Evolutionary conservation across 768 basidiomycete species (phyloP).

Genomic region (Thelephora aurantiotincta): DNA sequence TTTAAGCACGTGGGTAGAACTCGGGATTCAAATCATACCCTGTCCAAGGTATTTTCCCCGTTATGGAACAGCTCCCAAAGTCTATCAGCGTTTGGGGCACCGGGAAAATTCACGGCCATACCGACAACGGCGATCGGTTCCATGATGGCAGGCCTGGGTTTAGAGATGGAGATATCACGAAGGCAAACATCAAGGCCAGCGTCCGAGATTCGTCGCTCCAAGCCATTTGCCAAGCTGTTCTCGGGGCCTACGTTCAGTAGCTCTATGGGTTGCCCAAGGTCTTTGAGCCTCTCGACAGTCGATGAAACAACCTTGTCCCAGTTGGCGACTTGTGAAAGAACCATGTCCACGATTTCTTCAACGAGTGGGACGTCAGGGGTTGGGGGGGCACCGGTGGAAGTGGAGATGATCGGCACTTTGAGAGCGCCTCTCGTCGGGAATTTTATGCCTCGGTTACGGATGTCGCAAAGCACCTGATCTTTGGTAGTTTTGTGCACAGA

Average conservation of each 20-base stretch:
- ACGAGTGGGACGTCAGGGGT: conserved; percentile 18
- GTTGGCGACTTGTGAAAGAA: conserved; percentile 35
- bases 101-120: conserved; percentile 45
- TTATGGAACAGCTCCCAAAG: conserved; percentile 48
- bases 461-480: conserved; percentile 29
- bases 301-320: conserved; percentile 28
- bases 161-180: neutral
- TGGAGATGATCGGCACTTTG: neutral
- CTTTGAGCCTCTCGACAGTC: conserved; percentile 3
- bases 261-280: neutral
- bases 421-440: conserved; percentile 39
- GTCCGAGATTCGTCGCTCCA: conserved; percentile 12
- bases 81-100: conserved; percentile 29
- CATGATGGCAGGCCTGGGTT: conserved; percentile 15
- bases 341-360: conserved; percentile 30
- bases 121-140: conserved; percentile 58
- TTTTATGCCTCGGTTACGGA: conserved; percentile 25
- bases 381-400: conserved; percentile 14
- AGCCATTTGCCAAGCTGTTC: conserved; percentile 23
- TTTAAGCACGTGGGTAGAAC: conserved; percentile 1
- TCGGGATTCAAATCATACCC: conserved; percentile 24
- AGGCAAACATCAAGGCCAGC: conserved; percentile 1
- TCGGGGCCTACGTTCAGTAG: neutral
- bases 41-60: conserved; percentile 39
- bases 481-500: conserved; percentile 19